Conservation (phyloP, 148 eudicot genomes). For the Cornus kousa region DNA sequence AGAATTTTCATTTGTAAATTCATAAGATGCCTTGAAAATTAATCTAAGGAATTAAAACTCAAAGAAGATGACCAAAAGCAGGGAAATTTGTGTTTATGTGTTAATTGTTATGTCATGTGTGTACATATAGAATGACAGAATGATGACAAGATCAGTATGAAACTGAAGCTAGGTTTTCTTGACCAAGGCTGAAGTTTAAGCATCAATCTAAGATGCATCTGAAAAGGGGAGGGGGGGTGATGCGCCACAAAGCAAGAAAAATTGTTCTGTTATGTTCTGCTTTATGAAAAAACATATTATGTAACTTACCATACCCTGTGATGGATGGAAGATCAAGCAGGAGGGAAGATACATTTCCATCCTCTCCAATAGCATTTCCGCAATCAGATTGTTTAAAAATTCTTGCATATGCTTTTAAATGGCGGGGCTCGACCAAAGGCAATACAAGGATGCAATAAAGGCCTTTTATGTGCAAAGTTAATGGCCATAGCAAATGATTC, state of each 20-base stretch:
- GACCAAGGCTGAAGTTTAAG: background rate
- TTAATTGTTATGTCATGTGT: too few relatives aligned
- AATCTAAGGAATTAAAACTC: background rate
- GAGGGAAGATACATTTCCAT: constrained; percentile 79
- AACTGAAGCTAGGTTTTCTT: too few relatives aligned
- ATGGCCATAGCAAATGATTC: constrained; percentile 70
- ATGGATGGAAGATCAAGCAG: constrained; percentile 90
- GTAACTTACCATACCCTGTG: constrained; percentile 98
- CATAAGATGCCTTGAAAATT: background rate
- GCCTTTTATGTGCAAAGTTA: constrained; percentile 74
- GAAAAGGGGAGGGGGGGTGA: background rate
- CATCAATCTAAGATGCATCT: background rate
- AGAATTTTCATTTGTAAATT: too few relatives aligned
- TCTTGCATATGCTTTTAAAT: constrained; percentile 65
- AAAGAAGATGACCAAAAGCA: background rate
- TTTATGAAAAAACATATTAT: constrained; percentile 3
- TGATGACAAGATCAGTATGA: too few relatives aligned
- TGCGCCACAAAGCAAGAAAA: background rate
- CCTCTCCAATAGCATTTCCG: constrained; percentile 78
- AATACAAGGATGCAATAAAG: constrained; percentile 63
- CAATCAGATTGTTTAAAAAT: constrained; percentile 68
- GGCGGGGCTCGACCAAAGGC: constrained; percentile 88
- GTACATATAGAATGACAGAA: background rate
- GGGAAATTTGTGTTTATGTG: background rate
- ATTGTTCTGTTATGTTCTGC: background rate